phyloP scores from a whole-genome alignment of 2,329 filamentous ascomycete genomes.

The Phyllosticta paracitricarpa region DNA sequence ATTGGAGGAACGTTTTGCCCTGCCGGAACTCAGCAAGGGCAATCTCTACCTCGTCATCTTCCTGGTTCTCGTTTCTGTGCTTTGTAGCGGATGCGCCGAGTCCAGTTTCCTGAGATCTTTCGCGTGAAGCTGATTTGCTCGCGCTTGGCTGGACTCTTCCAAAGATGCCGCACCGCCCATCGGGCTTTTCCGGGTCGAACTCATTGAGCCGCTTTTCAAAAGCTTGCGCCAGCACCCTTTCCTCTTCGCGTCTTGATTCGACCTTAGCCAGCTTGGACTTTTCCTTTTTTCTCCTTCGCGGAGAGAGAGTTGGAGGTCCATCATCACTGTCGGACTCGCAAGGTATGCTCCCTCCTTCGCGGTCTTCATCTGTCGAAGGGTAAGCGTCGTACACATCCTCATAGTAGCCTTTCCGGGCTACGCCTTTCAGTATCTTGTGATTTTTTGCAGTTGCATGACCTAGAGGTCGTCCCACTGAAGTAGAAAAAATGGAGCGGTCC shows the following conservation, averaged over 20 bases:
- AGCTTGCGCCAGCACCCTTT: neutral
- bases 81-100: neutral
- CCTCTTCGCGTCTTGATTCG: neutral
- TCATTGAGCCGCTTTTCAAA: neutral
- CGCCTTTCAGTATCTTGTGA: neutral
- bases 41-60: neutral
- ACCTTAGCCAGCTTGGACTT: neutral
- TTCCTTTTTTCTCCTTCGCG: neutral
- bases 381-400: neutral
- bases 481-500: neutral
- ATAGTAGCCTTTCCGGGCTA: neutral
- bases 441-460: neutral
- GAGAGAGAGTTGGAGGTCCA: neutral
- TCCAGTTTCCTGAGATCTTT: neutral
- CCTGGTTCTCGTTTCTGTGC: neutral
- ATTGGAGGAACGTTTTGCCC: neutral
- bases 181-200: neutral
- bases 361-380: neutral
- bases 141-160: neutral
- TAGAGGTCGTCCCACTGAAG: neutral
- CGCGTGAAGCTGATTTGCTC: neutral
- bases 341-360: neutral
- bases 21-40: neutral
- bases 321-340: neutral
- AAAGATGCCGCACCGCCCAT: neutral